phyloP scores from a whole-genome alignment of 192 early-diverging fungal species.

The Entomortierella lignicola region DNA sequence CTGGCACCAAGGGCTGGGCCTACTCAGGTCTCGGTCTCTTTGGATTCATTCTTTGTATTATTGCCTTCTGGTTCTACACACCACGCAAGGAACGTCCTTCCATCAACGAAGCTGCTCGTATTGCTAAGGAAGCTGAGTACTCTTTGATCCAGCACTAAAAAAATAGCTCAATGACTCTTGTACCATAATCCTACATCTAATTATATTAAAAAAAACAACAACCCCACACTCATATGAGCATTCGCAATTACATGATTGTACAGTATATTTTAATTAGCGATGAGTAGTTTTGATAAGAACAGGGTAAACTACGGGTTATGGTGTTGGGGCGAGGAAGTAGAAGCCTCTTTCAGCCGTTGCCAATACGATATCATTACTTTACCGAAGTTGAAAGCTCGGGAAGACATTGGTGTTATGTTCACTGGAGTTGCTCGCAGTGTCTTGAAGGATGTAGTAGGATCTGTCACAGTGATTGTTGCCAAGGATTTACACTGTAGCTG shows the following conservation, averaged over 20 bases:
- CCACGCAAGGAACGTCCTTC: slow-evolving; percentile 49
- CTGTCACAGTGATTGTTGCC: neutral
- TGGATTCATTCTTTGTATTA: slow-evolving; percentile 41
- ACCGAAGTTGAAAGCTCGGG: neutral
- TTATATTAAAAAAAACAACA: no score
- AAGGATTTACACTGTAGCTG: neutral
- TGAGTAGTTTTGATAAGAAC: no score
- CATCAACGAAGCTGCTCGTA: slow-evolving; percentile 48
- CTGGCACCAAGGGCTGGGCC: slow-evolving; percentile 26
- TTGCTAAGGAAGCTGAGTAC: slow-evolving; percentile 47
- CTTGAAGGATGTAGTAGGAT: neutral
- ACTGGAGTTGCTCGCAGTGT: neutral
- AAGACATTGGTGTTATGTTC: neutral
- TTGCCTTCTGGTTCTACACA: slow-evolving; percentile 30
- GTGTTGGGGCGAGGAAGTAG: neutral
- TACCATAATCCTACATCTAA: no score
- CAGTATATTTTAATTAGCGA: no score
- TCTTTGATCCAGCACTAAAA: slow-evolving; percentile 8
- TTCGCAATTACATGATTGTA: no score
- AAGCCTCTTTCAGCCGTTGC: neutral
- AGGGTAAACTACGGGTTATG: no score
- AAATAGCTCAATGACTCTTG: no score
- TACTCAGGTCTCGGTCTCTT: slow-evolving; percentile 51
- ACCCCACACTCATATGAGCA: no score
- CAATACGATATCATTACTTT: neutral